These are phyloP conservation scores for Ceratopteris richardii DNA, from an alignment of 75 land plant species.

Conservation along the genomic window DNA sequence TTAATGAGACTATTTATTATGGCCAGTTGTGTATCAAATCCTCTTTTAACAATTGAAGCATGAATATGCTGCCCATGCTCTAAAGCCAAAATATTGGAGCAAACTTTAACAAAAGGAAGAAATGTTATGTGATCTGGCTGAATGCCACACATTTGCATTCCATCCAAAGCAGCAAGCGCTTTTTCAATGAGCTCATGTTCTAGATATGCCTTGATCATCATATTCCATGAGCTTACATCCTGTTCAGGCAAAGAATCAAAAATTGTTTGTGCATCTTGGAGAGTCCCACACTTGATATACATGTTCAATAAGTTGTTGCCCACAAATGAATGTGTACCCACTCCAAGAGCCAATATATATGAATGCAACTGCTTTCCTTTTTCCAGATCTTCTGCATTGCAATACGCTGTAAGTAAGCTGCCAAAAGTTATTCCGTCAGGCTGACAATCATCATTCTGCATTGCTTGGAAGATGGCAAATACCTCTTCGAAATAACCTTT, in stretches of 20 bases:
- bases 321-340: conserved; percentile 1
- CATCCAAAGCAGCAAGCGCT: conserved; percentile 11
- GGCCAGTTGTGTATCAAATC: conserved; percentile 2
- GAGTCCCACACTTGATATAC: conserved; percentile 8
- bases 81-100: conserved; percentile 7
- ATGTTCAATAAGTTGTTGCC: background rate
- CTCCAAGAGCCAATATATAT: conserved; percentile 8
- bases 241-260: conserved; percentile 4
- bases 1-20: conserved; percentile 13
- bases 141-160: conserved; percentile 21
- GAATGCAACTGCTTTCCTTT: conserved; percentile 19
- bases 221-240: conserved; percentile 16
- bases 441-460: background rate
- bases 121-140: conserved; percentile 35
- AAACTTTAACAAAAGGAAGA: conserved; percentile 33
- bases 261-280: conserved; percentile 8
- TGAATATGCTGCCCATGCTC: conserved; percentile 11
- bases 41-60: background rate
- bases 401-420: conserved; percentile 11
- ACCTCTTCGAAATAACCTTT: background rate
- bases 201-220: conserved; percentile 10
- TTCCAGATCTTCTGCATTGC: background rate
- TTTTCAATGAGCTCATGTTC: conserved; percentile 7
- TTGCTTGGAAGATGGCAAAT: background rate
- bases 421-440: conserved; percentile 1